Percentiles rank a stretch among this genome's conserved stretches.
These are phyloP conservation scores for Fusarium torreyae DNA, from an alignment of 2,329 filamentous ascomycete genomes.

Conservation along the genomic window DNA sequence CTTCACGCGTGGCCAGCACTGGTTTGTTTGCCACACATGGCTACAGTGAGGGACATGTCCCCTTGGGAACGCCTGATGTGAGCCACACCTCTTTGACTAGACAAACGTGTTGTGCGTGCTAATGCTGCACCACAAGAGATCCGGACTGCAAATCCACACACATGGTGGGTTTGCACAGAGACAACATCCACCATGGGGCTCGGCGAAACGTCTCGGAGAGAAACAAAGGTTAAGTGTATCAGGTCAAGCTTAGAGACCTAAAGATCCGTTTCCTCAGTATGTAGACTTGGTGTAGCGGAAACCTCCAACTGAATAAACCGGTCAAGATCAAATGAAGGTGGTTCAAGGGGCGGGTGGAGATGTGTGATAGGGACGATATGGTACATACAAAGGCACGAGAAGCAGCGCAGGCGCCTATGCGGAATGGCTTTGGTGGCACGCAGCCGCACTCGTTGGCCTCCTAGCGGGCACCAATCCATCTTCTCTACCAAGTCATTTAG, in stretches of 20 bases:
- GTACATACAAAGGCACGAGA: conserved; percentile 19
- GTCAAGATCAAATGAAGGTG: conserved; percentile 29
- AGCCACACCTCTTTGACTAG: conserved; percentile 22
- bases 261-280: conserved; percentile 18
- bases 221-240: conserved; percentile 30
- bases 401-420: conserved; percentile 22
- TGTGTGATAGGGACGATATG: conserved; percentile 29
- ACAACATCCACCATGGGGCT: conserved; percentile 18
- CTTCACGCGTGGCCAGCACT: conserved; percentile 22
- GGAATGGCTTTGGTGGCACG: conserved; percentile 4
- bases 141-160: conserved; percentile 22
- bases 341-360: conserved; percentile 38
- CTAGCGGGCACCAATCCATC: conserved; percentile 4
- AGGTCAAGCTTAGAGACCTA: conserved; percentile 16
- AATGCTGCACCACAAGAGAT: conserved; percentile 30
- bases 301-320: conserved; percentile 9
- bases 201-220: conserved; percentile 21
- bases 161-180: conserved; percentile 20
- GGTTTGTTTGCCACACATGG: conserved; percentile 30
- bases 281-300: not conserved
- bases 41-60: conserved; percentile 1
- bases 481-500: conserved; percentile 1
- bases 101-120: conserved; percentile 17
- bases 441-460: conserved; percentile 8
- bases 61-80: conserved; percentile 13